Conservation (phyloP, 192 early-diverging fungal genomes). For the Coemansia sp. region DNA sequence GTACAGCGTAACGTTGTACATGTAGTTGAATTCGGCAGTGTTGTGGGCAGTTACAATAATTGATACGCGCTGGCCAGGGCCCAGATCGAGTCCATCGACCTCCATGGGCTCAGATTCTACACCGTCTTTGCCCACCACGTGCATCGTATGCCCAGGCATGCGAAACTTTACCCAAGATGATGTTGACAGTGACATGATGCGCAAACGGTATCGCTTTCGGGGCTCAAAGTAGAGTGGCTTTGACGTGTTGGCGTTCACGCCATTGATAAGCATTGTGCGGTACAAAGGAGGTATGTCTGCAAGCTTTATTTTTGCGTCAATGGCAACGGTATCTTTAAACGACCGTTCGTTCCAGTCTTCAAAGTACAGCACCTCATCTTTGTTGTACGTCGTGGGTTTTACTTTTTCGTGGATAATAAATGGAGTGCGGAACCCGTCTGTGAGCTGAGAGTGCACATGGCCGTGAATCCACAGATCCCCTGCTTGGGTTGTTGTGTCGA, state of each 20-base stretch:
- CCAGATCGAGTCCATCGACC: constrained; percentile 60
- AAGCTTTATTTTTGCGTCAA: too few species aligned
- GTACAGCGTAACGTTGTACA: constrained; percentile 66
- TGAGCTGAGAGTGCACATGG: constrained; percentile 67
- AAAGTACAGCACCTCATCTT: constrained; percentile 60
- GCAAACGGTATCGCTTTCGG: constrained; percentile 76
- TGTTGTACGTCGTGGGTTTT: constrained; percentile 56
- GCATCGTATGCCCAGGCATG: constrained; percentile 75
- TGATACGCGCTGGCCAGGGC: constrained; percentile 75
- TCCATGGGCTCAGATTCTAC: constrained; percentile 57
- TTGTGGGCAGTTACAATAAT: constrained; percentile 72
- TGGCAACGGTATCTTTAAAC: too few species aligned
- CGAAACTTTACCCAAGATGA: constrained; percentile 65
- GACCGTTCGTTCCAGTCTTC: constrained; percentile 60
- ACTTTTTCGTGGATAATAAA: constrained; percentile 61
- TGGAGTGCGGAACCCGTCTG: constrained; percentile 71
- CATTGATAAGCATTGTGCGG: constrained; percentile 32
- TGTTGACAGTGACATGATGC: constrained; percentile 71
- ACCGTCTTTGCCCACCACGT: constrained; percentile 80
- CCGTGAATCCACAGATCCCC: constrained; percentile 82
- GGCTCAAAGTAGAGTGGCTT: too few species aligned
- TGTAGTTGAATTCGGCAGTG: constrained; percentile 57
- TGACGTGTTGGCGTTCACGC: too few species aligned
- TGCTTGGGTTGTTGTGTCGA: constrained; percentile 35
- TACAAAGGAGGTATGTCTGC: too few species aligned